Evolutionary conservation across 257 asterid genomes (phyloP).

Genomic region (Catharanthus roseus): DNA sequence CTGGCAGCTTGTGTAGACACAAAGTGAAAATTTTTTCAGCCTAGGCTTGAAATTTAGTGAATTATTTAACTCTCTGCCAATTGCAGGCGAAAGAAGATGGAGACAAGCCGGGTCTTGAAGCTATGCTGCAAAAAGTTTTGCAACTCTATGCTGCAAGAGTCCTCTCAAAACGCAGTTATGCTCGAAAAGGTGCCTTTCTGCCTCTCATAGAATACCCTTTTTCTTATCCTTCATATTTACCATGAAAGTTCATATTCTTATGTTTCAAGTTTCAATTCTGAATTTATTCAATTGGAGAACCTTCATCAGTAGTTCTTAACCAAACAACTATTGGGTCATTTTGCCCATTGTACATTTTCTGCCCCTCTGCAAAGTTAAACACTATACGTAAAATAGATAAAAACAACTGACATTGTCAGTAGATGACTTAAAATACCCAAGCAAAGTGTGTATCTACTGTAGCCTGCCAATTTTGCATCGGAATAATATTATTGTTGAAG

Average conservation of each 20-base stretch:
- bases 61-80: neutral
- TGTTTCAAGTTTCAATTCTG: neutral
- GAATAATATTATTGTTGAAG: neutral
- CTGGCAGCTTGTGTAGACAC: neutral
- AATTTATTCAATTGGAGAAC: neutral
- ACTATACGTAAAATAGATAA: neutral
- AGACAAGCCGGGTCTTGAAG: conserved; percentile 97
- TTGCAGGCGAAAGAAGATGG: conserved; percentile 88
- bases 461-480: neutral
- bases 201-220: neutral
- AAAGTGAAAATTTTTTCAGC: neutral
- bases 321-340: neutral
- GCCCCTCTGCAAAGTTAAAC: neutral
- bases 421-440: neutral
- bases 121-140: conserved; percentile 90
- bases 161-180: conserved; percentile 91
- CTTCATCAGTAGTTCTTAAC: neutral
- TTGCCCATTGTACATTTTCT: neutral
- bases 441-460: neutral
- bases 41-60: neutral
- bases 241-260: neutral
- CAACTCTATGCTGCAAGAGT: conserved; percentile 86
- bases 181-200: conserved; percentile 58
- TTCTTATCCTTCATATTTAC: neutral
- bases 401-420: neutral